A percentile compares a stretch with the other conserved stretches of the same genome.
These are phyloP conservation scores for Dorcoceras hygrometricum DNA, from an alignment of 257 asterid species.

Conservation along the genomic window DNA sequence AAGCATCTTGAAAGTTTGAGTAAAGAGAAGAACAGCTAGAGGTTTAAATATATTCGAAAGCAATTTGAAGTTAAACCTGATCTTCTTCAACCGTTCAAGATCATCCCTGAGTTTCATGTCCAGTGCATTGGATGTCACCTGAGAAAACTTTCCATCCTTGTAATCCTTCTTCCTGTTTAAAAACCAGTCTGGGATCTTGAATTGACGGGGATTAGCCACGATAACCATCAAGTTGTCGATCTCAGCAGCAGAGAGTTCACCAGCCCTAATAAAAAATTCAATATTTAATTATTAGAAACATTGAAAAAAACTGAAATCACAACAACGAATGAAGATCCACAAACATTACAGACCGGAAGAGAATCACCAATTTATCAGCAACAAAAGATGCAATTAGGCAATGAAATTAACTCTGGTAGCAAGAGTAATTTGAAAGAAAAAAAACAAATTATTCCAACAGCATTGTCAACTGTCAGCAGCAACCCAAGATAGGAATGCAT, in stretches of 20 bases:
- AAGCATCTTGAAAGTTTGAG: background rate
- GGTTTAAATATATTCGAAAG: background rate
- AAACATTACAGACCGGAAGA: background rate
- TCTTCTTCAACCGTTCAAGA: slow-evolving; percentile 56
- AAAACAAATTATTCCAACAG: too few relatives aligned
- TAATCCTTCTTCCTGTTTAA: slow-evolving; percentile 62
- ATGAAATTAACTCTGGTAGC: too few relatives aligned
- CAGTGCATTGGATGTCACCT: slow-evolving; percentile 54
- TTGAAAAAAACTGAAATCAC: too few relatives aligned
- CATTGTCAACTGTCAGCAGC: background rate
- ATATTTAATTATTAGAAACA: background rate
- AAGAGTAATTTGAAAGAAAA: too few relatives aligned
- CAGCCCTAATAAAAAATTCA: slow-evolving; percentile 39
- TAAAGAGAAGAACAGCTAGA: background rate
- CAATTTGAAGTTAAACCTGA: slow-evolving; percentile 34
- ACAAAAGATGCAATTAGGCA: too few relatives aligned
- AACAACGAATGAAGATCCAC: background rate
- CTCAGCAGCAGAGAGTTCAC: slow-evolving; percentile 55
- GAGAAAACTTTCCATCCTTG: slow-evolving; percentile 57
- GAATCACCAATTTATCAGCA: background rate
- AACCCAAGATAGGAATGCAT: background rate
- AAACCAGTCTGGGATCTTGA: slow-evolving; percentile 62
- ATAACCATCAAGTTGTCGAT: slow-evolving; percentile 53
- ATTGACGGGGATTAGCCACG: slow-evolving; percentile 53
- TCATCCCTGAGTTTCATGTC: slow-evolving; percentile 68